Conservation (phyloP, 257 asterid genomes). For the Forsythia viridissima region DNA sequence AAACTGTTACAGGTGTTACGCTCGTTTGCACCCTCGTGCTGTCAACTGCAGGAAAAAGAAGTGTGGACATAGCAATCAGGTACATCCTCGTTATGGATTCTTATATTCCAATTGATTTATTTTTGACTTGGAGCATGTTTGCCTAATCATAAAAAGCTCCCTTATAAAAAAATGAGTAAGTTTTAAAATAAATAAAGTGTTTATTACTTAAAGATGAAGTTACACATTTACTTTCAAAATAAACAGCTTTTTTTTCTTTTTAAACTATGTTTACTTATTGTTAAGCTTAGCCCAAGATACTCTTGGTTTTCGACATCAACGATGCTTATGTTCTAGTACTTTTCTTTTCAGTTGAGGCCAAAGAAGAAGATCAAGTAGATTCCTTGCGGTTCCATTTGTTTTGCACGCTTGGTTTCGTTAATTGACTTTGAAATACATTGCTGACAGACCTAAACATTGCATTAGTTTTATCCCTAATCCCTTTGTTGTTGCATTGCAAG, state of each 20-base stretch:
- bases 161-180: not conserved
- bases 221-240: not conserved
- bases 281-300: not conserved
- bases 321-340: not conserved
- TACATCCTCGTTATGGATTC: not conserved
- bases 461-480: not conserved
- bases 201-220: not conserved
- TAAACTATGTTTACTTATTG: too few species aligned
- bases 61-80: slow-evolving; percentile 94
- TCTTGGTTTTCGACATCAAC: not conserved
- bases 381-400: not conserved
- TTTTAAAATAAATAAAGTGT: not conserved
- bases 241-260: not conserved
- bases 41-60: slow-evolving; percentile 94
- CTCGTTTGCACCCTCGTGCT: slow-evolving; percentile 85
- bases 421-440: slow-evolving; percentile 5
- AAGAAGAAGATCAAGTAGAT: slow-evolving; percentile 62
- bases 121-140: not conserved
- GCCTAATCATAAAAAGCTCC: not conserved
- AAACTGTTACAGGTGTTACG: slow-evolving; percentile 59
- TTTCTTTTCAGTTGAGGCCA: slow-evolving; percentile 51
- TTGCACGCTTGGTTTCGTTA: not conserved
- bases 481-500: not conserved
- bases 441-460: slow-evolving; percentile 6
- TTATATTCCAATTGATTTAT: not conserved